Evolutionary conservation across 148 eudicot species (phyloP).

Genomic region (Cornus controversa): DNA sequence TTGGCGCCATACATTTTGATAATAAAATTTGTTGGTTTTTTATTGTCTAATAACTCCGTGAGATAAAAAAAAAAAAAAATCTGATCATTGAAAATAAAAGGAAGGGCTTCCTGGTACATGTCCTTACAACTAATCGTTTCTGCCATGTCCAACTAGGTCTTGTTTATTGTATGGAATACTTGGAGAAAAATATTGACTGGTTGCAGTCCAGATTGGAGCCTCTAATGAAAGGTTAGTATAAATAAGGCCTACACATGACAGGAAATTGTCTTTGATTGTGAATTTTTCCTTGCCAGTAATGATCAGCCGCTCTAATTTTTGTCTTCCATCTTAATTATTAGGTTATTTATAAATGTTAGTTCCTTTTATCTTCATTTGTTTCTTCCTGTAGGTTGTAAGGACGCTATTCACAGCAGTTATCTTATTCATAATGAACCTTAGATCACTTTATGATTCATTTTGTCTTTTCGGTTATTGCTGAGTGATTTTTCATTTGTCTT

Average conservation of each 20-base stretch:
- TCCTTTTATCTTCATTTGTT: background rate
- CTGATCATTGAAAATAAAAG: slow-evolving; percentile 7
- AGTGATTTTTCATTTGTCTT: background rate
- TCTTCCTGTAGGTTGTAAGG: background rate
- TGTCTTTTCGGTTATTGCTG: background rate
- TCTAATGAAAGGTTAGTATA: slow-evolving; percentile 72
- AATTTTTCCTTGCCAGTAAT: background rate
- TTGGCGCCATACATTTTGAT: background rate
- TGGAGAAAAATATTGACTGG: slow-evolving; percentile 97
- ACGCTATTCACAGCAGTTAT: background rate
- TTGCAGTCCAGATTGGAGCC: slow-evolving; percentile 82
- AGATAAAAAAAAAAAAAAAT: background rate
- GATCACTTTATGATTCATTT: background rate
- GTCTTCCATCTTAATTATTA: background rate
- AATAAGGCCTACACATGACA: background rate
- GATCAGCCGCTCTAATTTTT: background rate
- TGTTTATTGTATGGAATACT: slow-evolving; percentile 95
- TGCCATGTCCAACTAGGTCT: slow-evolving; percentile 50
- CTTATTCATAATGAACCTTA: background rate
- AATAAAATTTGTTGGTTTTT: background rate
- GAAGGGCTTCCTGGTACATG: slow-evolving; percentile 2
- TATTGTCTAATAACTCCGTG: background rate
- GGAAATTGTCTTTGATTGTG: background rate
- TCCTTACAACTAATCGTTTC: background rate
- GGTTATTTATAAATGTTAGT: background rate